phyloP scores from a whole-genome alignment of 495 filamentous ascomycete genomes.

The Neurospora africana region DNA sequence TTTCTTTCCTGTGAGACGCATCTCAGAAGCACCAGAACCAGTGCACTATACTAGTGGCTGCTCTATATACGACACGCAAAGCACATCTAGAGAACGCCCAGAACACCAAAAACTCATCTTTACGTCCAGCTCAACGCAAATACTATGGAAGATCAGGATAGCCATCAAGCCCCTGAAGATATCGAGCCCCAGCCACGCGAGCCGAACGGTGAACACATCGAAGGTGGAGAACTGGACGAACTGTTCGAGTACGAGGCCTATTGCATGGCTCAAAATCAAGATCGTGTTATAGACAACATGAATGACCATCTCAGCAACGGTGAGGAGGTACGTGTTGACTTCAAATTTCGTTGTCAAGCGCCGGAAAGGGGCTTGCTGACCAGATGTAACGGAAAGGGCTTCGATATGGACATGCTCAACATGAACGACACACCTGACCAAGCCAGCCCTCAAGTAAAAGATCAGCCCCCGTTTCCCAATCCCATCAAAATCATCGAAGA shows the following conservation, averaged over 20 bases:
- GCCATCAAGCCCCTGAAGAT: neutral
- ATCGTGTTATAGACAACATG: neutral
- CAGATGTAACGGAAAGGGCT: neutral
- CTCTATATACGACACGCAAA: neutral
- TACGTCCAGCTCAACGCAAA: neutral
- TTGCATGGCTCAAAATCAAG: neutral
- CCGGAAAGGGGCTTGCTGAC: neutral
- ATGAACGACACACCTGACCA: neutral
- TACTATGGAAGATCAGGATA: neutral
- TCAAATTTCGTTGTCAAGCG: neutral
- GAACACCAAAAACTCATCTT: neutral
- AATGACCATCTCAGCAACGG: neutral
- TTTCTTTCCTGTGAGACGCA: neutral
- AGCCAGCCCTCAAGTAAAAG: neutral
- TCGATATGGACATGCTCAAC: neutral
- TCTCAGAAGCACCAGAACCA: neutral
- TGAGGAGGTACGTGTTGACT: neutral
- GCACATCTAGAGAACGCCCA: neutral
- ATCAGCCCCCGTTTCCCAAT: neutral
- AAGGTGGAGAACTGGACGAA: neutral
- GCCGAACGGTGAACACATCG: neutral
- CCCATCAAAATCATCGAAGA: neutral
- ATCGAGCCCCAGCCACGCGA: neutral
- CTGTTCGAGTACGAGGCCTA: neutral
- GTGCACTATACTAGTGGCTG: neutral